Evolutionary conservation across 2,329 filamentous ascomycete genomes (phyloP), one percentile per base, ranked within the genome.

Genomic region (Paecilomyces sp.): DNA sequence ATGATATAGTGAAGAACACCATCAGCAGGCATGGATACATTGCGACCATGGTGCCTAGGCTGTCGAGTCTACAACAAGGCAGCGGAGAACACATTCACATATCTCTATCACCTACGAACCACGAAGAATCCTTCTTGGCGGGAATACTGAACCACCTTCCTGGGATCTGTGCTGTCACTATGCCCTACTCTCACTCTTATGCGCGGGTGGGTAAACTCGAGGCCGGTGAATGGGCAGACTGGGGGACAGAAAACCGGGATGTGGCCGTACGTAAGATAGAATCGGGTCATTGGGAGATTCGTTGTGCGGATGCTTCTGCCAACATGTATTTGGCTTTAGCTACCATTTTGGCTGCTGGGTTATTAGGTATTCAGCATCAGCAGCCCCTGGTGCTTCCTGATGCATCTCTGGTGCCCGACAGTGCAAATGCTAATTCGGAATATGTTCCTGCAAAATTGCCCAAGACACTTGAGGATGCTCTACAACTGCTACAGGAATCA

Each of bases 171-270:
- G 88, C 90, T 0, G 87, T 94, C 60, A 86, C 85, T 0, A 84
- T 90, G 66, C 82, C 86, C 36, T 84, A 85, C 63, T 79, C 83
- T 1, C 79, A 80, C 0, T 90, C 87, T 71, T 94, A 94, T 71
- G 83, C 83, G 36, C 83, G 90, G 3, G 80, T 90, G 11, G 74
- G 76, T 1, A 89, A 0, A 89, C 89, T n/a, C 89, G 89, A 0
- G 83, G 86, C 25, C 3, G 25, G 25, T 2, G 25, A 7, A 92
- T 88, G 86, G 83, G 92, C 0, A 78, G 87, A 0, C 95, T 90
- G 90, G 91, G 91, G 12, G 89, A 85, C 3, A 22, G 87, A 94
- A 74, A 94, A 94, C 71, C 85, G 89, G 18, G 89, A 93, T 76
- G 80, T 85, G 3, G 88, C 90, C 0, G 77, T 95, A 9, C 83